Conservation (phyloP, 2,329 filamentous ascomycete genomes). For the Fusarium clavum region DNA sequence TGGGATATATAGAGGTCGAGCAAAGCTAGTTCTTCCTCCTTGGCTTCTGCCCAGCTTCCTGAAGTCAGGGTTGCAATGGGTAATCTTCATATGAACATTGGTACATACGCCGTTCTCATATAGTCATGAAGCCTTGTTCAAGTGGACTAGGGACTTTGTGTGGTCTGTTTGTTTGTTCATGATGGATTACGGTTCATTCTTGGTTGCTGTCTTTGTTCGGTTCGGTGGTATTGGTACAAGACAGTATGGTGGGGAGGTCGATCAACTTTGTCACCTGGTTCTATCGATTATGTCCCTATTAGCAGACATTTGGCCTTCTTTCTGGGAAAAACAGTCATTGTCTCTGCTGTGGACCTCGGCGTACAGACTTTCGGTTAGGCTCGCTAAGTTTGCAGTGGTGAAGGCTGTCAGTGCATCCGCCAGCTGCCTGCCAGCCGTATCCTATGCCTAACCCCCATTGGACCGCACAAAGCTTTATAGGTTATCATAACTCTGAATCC, state of each 20-base stretch:
- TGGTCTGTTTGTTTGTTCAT: neutral
- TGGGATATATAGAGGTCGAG: neutral
- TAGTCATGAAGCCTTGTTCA: neutral
- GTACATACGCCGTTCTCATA: neutral
- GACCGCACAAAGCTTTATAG: conserved; percentile 13
- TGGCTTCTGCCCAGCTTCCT: conserved; percentile 2
- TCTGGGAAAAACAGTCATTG: neutral
- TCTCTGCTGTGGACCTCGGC: neutral
- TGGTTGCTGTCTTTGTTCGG: neutral
- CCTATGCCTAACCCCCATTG: neutral
- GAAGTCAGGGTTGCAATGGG: conserved; percentile 28
- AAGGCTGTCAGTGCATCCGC: neutral
- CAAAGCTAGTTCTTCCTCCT: neutral
- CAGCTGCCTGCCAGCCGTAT: conserved; percentile 24
- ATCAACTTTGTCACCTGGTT: neutral
- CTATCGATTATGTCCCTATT: neutral
- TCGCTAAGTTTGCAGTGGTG: neutral
- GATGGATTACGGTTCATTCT: neutral
- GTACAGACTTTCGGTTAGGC: neutral
- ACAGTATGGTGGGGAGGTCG: neutral
- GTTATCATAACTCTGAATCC: neutral
- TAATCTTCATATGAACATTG: neutral
- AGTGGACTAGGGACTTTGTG: neutral
- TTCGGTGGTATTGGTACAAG: neutral
- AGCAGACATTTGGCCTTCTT: neutral